These are phyloP conservation scores for Phytophthora pisi DNA, from an alignment of 352 stramenopile species.

Conservation along the genomic window DNA sequence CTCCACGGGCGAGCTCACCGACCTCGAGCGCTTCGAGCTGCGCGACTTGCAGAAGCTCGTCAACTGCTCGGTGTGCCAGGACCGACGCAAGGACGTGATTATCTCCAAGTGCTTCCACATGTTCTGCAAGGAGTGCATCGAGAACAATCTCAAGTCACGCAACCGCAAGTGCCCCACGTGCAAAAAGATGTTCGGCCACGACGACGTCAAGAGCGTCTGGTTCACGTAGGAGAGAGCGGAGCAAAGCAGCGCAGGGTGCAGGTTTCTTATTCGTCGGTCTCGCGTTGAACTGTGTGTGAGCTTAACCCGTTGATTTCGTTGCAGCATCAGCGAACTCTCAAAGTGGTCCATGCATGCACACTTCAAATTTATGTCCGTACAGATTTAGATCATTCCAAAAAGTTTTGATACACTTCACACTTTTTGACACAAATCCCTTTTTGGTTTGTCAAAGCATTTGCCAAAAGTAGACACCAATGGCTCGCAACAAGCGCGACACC, in stretches of 20 bases:
- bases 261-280: background rate
- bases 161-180: constrained; percentile 91
- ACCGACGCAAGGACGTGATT: constrained; percentile 86
- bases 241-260: constrained; percentile 1
- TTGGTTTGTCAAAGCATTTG: no score
- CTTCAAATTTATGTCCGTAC: no score
- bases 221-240: constrained; percentile 59
- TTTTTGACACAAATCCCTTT: constrained; percentile 22
- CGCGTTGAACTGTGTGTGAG: no score
- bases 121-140: constrained; percentile 90
- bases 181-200: constrained; percentile 92
- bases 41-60: constrained; percentile 84
- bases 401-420: background rate
- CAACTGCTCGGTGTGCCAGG: constrained; percentile 86
- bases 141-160: constrained; percentile 87
- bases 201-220: constrained; percentile 88
- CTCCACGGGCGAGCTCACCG: constrained; percentile 52
- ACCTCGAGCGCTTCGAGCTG: constrained; percentile 83
- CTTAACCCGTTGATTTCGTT: no score
- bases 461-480: constrained; percentile 23
- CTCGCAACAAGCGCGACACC: constrained; percentile 45
- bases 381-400: no score
- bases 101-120: constrained; percentile 91
- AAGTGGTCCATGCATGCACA: no score
- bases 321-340: no score